Evolutionary conservation across 2,329 filamentous ascomycete species (phyloP).

Genomic region (Fusarium sp.): DNA sequence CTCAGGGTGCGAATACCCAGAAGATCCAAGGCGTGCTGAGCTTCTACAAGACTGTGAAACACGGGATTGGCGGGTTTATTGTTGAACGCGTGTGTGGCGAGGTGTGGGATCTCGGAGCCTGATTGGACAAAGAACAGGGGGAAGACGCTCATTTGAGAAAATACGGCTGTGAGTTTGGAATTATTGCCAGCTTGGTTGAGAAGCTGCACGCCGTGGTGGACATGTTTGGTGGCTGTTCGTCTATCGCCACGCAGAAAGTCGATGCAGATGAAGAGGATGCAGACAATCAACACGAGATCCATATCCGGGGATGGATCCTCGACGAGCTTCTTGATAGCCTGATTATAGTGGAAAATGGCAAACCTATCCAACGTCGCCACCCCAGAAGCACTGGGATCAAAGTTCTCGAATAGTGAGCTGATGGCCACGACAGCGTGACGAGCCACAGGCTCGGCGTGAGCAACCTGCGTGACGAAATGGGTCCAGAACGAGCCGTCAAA

Average conservation of each 20-base stretch:
- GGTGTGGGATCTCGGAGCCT: slow-evolving; percentile 12
- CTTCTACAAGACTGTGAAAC: slow-evolving; percentile 38
- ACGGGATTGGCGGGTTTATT: neutral
- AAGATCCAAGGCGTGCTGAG: slow-evolving; percentile 48
- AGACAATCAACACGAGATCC: slow-evolving; percentile 54
- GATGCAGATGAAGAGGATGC: slow-evolving; percentile 58
- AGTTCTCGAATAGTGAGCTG: slow-evolving; percentile 54
- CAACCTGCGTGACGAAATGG: slow-evolving; percentile 53
- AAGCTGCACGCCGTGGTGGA: slow-evolving; percentile 54
- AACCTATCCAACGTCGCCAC: slow-evolving; percentile 30
- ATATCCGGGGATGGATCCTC: slow-evolving; percentile 38
- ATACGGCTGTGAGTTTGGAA: slow-evolving; percentile 51
- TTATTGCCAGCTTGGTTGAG: slow-evolving; percentile 44
- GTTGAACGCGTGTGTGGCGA: neutral
- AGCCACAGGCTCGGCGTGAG: slow-evolving; percentile 52
- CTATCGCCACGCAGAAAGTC: slow-evolving; percentile 56
- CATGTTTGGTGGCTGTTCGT: slow-evolving; percentile 52
- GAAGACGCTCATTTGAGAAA: slow-evolving; percentile 54
- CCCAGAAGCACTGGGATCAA: slow-evolving; percentile 29
- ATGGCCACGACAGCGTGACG: slow-evolving; percentile 55
- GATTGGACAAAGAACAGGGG: slow-evolving; percentile 53
- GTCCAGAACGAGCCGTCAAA: slow-evolving; percentile 57
- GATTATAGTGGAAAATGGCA: slow-evolving; percentile 56
- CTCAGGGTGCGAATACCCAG: slow-evolving; percentile 45
- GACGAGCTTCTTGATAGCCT: slow-evolving; percentile 52